Base-by-base conservation (phyloP, 2,329 filamentous ascomycete genomes). In the Fusarium pseudocircinatum region DNA sequence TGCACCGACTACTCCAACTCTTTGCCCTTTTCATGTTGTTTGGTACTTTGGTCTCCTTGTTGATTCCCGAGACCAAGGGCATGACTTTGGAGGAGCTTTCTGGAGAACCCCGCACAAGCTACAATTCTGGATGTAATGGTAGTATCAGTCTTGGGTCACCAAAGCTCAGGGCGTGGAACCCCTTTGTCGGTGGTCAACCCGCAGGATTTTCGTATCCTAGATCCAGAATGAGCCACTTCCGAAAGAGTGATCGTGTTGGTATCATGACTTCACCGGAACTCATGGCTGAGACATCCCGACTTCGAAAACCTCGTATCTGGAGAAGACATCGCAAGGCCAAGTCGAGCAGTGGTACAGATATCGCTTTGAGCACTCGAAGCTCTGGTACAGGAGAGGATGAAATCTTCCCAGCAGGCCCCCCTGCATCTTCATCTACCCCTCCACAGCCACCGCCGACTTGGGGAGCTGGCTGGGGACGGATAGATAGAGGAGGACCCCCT, bases 1-100 rank as follows among this genome's bases (percentile, higher is more conserved):
- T 95, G 60, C 88, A 93, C 80, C 90, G 92, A 63, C 88, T 95
- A 42, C 91, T 96, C 84, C 87, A 94, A 79, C 92, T 95, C 42
- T 95, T 94, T 81, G 92, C 92, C 0, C 85, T 94, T 15, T 95
- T 96, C 85, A 95, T 95, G 93, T 85, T 95, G 11, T 87, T 88
- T 58, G 94, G 94, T 40, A 88, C 89, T 52, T 82, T 94, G 52
- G 89, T 90, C 6, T 91, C 91, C 3, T 83, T 95, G 7, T 83
- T 96, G n/a, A 90, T 95, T 28, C 93, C 93, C 0, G 93, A 95
- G 83, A 95, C 92, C 0, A 94, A 92, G 83, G 87, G 92, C 3
- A 86, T 90, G 80, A 94, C 93, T 1, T 84, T 96, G 46, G 94
- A 94, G 79, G 88, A 91, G 72, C 83, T 94, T 22, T 87, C 91